Evolutionary conservation across 2,329 filamentous ascomycete genomes (phyloP).

Genomic region (Neopestalotiopsis rosae): DNA sequence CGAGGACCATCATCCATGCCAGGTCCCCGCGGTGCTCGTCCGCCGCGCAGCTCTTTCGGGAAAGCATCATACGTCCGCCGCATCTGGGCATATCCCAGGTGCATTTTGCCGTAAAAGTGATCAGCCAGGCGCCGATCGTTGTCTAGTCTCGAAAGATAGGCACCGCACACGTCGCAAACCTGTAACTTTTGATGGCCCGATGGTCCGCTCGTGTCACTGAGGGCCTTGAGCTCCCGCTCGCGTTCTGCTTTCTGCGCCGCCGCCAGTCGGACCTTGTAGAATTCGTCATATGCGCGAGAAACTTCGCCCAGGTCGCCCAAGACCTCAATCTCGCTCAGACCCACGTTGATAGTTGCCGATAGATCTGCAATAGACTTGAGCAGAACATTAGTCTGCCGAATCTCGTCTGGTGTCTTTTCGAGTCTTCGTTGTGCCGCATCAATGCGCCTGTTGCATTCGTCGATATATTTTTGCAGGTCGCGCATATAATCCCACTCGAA

Average conservation of each 20-base stretch:
- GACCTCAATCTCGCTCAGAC: conserved; percentile 84
- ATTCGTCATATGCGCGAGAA: conserved; percentile 82
- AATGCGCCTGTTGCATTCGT: conserved; percentile 94
- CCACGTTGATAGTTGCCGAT: conserved; percentile 76
- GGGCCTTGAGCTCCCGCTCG: conserved; percentile 86
- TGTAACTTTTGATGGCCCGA: conserved; percentile 97
- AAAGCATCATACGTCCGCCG: conserved; percentile 89
- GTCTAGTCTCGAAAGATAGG: conserved; percentile 89
- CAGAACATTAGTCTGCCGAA: conserved; percentile 89
- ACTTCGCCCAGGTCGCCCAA: conserved; percentile 84
- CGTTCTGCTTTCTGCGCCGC: conserved; percentile 82
- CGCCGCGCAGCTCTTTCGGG: conserved; percentile 82
- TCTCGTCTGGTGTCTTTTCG: conserved; percentile 98
- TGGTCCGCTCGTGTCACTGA: conserved; percentile 90
- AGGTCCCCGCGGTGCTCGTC: conserved; percentile 61
- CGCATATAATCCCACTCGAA: conserved; percentile 98
- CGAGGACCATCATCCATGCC: conserved; percentile 52
- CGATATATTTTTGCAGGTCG: conserved; percentile 95
- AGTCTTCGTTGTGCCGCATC: conserved; percentile 86
- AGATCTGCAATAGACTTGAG: conserved; percentile 88
- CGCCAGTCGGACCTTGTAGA: conserved; percentile 82
- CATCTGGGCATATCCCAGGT: conserved; percentile 97
- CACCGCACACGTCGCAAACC: conserved; percentile 97
- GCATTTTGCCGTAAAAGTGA: conserved; percentile 99
- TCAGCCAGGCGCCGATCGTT: conserved; percentile 94